Evolutionary conservation across 73 alveolate genomes (phyloP), one percentile per base, ranked within the genome.

Genomic region (Tetrahymena thermophila): DNA sequence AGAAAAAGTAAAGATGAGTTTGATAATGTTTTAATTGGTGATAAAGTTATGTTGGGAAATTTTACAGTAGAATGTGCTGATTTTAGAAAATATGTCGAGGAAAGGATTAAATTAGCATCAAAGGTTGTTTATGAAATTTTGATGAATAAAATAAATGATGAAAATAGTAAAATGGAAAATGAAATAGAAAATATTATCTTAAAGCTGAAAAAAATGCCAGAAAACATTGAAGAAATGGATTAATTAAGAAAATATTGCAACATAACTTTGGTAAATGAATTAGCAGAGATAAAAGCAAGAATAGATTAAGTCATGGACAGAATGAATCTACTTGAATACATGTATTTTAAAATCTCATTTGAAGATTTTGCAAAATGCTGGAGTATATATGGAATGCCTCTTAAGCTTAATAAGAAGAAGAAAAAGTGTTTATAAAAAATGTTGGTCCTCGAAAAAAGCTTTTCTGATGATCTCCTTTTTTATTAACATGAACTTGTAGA

Each of bases 201-300:
- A 17, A 96, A 96, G 85, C 94, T 98, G 25, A 93, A 96, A 34
- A 96, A 96, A 21, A 98, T 96, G 35, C 99, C 99, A 43, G 96
- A 95, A 55, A 96, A 98, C 94, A 85, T 98, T 25, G 99, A 98
- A 84, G 98, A 98, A 85, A 94, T 98, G 58, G 97, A 98, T 34
- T 96, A 85, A 3, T 96, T 98, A 28, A 95, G 96, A 71, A 96
- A 93, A 85, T 98, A 97, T 95, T 93, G 97, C 17, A 95, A 94
- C 34, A 96, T 95, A 23, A 35, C 94, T 34, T 97, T 98, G 16
- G 96, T 96, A 57, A 96, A 96, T 93, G 97, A 98, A 55, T 85
- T 97, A 93, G 96, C 84, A 34, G 96, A 93, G 13, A 34, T 98
- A 84, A 95, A 96, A 56, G 94, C 95, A 50, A 94, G 93, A 34